Evolutionary conservation across 805 yeast genomes (phyloP).

Genomic region (Ogataea glucozyma): DNA sequence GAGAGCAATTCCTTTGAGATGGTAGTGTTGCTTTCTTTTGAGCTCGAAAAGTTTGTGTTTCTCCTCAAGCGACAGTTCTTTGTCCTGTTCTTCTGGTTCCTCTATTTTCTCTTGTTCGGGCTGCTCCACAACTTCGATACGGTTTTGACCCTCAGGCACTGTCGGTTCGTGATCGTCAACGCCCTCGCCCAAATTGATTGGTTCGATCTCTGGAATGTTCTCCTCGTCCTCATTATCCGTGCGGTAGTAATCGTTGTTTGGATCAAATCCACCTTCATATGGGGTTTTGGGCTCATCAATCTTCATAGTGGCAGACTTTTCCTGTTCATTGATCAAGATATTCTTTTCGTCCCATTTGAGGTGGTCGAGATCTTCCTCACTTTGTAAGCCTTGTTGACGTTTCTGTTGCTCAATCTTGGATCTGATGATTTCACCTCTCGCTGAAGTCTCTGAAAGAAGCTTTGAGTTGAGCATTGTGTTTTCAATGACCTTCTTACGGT

Average conservation of each 20-base stretch:
- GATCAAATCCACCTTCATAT: slow-evolving; percentile 85
- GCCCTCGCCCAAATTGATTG: slow-evolving; percentile 38
- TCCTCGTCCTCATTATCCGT: slow-evolving; percentile 62
- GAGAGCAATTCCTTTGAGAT: slow-evolving; percentile 52
- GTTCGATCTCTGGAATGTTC: slow-evolving; percentile 37
- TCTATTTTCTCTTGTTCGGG: slow-evolving; percentile 11
- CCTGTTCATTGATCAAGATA: slow-evolving; percentile 70
- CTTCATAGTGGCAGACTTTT: slow-evolving; percentile 70
- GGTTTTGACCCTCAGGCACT: slow-evolving; percentile 11
- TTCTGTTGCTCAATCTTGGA: slow-evolving; percentile 44
- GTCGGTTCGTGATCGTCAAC: slow-evolving; percentile 22
- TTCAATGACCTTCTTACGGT: slow-evolving; percentile 69
- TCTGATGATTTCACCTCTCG: slow-evolving; percentile 48
- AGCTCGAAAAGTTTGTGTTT: slow-evolving; percentile 72
- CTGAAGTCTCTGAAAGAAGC: slow-evolving; percentile 26
- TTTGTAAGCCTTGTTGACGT: slow-evolving; percentile 24
- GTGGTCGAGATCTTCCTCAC: slow-evolving; percentile 41
- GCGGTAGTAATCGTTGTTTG: slow-evolving; percentile 75
- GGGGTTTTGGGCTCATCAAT: slow-evolving; percentile 97
- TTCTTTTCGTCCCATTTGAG: slow-evolving; percentile 87
- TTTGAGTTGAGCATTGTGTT: slow-evolving; percentile 79
- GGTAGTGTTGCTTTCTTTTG: slow-evolving; percentile 78
- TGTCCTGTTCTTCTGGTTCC: slow-evolving; percentile 38
- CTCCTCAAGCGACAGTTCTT: slow-evolving; percentile 51
- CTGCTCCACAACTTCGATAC: slow-evolving; percentile 24